A percentile compares a stretch with the other conserved stretches of the same genome.
Evolutionary conservation across 2,329 filamentous ascomycete genomes (phyloP).

Genomic region (Gliomastix tumulicola): DNA sequence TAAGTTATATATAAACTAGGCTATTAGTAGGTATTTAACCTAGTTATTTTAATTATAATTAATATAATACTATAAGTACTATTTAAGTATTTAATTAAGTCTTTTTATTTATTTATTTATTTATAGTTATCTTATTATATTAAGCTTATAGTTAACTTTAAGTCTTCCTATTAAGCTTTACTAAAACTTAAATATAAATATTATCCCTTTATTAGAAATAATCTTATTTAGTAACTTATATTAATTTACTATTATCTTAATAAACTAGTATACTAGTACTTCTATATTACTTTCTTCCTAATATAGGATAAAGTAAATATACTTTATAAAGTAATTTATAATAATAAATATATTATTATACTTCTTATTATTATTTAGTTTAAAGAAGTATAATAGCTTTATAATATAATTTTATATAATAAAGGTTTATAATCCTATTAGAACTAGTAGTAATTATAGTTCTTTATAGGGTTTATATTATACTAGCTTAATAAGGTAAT

Average conservation of each 20-base stretch:
- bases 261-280: not conserved
- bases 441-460: no score
- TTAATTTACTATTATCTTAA: not conserved
- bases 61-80: not conserved
- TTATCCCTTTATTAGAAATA: constrained; percentile 5
- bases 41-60: no score
- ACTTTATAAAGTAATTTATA: not conserved
- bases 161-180: not conserved
- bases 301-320: not conserved
- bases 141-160: no score
- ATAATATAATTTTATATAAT: no score
- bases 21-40: no score
- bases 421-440: no score
- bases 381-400: not conserved
- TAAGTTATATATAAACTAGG: not conserved
- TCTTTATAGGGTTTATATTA: no score
- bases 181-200: constrained; percentile 20
- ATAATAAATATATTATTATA: not conserved
- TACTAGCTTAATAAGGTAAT: no score
- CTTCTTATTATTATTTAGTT: not conserved
- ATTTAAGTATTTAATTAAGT: constrained; percentile 21
- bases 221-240: not conserved
- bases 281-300: not conserved
- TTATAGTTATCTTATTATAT: no score
- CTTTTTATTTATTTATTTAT: constrained; percentile 20